Conservation (phyloP, 305 asterid species). For the Solanum chacoense region DNA sequence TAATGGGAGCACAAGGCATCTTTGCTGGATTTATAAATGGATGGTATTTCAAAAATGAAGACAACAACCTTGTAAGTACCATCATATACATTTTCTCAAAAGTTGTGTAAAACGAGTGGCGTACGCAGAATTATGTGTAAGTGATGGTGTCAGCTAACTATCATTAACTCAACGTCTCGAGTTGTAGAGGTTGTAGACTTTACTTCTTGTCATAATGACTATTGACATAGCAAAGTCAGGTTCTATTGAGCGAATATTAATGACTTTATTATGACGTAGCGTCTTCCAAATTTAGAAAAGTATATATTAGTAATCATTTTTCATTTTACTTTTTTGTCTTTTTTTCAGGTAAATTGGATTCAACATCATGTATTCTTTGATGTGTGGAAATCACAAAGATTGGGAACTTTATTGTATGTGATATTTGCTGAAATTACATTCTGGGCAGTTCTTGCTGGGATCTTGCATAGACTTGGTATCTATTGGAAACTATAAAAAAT, state of each 20-base stretch:
- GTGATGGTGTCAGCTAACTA: not conserved
- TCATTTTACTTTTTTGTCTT: not conserved
- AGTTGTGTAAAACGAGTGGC: not conserved
- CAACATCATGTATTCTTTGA: slow-evolving; percentile 53
- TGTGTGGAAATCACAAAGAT: slow-evolving; percentile 68
- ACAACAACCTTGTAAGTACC: slow-evolving; percentile 46
- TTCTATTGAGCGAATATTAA: not conserved
- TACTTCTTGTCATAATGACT: not conserved
- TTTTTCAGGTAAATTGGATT: slow-evolving; percentile 69
- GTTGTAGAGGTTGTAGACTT: not conserved
- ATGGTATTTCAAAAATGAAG: slow-evolving; percentile 51
- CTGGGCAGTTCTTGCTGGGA: slow-evolving; percentile 73
- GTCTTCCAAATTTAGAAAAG: not conserved
- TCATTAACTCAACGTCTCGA: not conserved
- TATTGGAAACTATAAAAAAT: slow-evolving; percentile 57
- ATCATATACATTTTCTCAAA: not conserved
- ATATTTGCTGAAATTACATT: slow-evolving; percentile 73
- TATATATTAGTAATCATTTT: not conserved
- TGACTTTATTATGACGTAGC: not conserved
- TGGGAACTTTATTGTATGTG: slow-evolving; percentile 61
- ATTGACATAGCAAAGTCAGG: not conserved
- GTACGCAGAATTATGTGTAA: not conserved
- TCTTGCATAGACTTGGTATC: slow-evolving; percentile 54
- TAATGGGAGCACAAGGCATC: slow-evolving; percentile 72
- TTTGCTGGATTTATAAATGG: slow-evolving; percentile 67